These are phyloP conservation scores for Amphirosellinia nigrospora DNA, from an alignment of 495 filamentous ascomycete genomes.

Conservation along the genomic window DNA sequence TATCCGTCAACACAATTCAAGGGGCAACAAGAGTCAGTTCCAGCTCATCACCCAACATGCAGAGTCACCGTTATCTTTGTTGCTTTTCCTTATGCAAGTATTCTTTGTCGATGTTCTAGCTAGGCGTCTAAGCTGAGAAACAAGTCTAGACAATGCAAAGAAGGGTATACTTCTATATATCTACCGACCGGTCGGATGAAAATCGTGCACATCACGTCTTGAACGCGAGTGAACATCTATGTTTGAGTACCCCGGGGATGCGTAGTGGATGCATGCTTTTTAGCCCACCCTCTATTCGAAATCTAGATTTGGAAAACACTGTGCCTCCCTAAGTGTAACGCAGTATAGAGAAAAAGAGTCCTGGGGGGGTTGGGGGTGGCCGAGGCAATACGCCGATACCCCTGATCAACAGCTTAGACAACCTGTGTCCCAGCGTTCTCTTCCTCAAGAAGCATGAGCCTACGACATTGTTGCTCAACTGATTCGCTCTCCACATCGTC, in stretches of 20 bases:
- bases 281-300: not conserved
- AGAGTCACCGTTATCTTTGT: not conserved
- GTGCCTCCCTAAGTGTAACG: not conserved
- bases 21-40: not conserved
- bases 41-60: not conserved
- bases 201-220: not conserved
- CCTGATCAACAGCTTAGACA: not conserved
- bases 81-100: not conserved
- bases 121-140: not conserved
- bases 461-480: constrained; percentile 37
- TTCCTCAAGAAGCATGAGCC: constrained; percentile 37
- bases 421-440: constrained; percentile 7
- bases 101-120: not conserved
- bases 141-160: not conserved
- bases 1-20: not conserved
- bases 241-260: not conserved
- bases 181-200: not conserved
- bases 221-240: not conserved
- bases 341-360: not conserved
- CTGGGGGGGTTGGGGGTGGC: too few relatives aligned
- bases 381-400: not conserved
- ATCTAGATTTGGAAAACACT: not conserved
- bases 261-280: not conserved
- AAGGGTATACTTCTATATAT: not conserved
- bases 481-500: constrained; percentile 37